Evolutionary conservation across 2,329 filamentous ascomycete genomes (phyloP), one percentile per base, ranked within the genome.

Genomic region (Catunica adiposa): DNA sequence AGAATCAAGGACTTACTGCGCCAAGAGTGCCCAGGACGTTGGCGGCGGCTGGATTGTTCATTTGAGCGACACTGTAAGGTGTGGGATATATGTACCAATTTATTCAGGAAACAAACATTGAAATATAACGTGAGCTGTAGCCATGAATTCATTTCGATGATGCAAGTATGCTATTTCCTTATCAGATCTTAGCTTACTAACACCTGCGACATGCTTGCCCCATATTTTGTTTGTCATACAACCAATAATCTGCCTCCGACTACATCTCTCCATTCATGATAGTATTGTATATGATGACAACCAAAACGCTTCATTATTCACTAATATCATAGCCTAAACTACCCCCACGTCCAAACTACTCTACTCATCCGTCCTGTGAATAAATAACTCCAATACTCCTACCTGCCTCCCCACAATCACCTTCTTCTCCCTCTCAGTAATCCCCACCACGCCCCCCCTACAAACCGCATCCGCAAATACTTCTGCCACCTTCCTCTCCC

Each of bases 371-470:
- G 3, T 15, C 47, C 63, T 63, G 56, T 65, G 63, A 55, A 71
- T 55, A 59, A 94, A 94, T 26, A 87, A 69, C 64, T 89, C 84
- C 29, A 94, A 65, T 11, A 89, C 68, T 8, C 74, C 74, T 56
- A 74, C 73, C 70, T 81, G 84, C 64, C 78, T 77, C 57, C 84
- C 84, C 60, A 82, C 80, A 14, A 73, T 67, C 0, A 70, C 68
- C 58, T 73, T 81, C 61, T 70, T 77, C 58, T 60, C 59, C n/a
- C 51, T 47, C 17, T 85, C 83, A 66, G 78, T 73, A 1, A 70
- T 70, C 57, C 67, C 70, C 38, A 62, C 62, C 38, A 54, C 62
- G 44, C 56, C 64, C 1, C 69, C 65, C 6, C 82, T 74, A 58
- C 89, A 83, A 11, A 88, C 71, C 0, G 79, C 71, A 1, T 71